Base-by-base conservation (phyloP, 2,329 filamentous ascomycete genomes). In the Lachnum nothofagi region DNA sequence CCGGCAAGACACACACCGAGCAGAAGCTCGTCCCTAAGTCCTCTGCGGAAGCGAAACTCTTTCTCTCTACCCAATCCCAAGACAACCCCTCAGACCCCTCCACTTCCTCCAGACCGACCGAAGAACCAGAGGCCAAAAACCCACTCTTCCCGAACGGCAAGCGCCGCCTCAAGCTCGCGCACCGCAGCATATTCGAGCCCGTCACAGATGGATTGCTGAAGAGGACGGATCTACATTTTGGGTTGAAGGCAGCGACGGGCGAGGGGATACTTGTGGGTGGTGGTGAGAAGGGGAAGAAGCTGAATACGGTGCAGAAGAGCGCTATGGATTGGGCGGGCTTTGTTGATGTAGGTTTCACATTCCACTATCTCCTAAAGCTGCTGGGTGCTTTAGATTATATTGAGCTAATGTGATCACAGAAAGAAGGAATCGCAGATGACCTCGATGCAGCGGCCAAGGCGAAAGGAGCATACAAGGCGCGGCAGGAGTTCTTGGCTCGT, bases 291-390 rank as follows among this genome's bases (percentile, higher is more conserved):
- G 72, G 76, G 76, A 80, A 78, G 72, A 86, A 85, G 63, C 71
- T 86, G 56, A 86, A 83, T 63, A 83, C 82, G 14, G 80, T 86
- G 14, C 82, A 86, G 68, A 86, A 86, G 74, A 85, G 80, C 59
- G 75, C 80, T 44, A 82, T 86, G 77, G 83, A 86, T 66, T 86
- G 83, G 83, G 83, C 82, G 3, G 81, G 82, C 10, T 86, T 78
- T 59, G 83, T 86, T 49, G 83, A 86, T 67, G n/a, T n/a, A n/a
- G n/a, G n/a, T n/a, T n/a, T n/a, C n/a, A n/a, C n/a, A n/a, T n/a
- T n/a, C n/a, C n/a, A n/a, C n/a, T n/a, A n/a, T n/a, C n/a, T n/a
- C n/a, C n/a, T n/a, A n/a, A n/a, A n/a, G n/a, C n/a, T n/a, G n/a
- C n/a, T n/a, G n/a, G n/a, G n/a, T n/a, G n/a, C n/a, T n/a, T n/a